These are phyloP conservation scores for Malassezia brasiliensis DNA, from an alignment of 1,284 basidiomycete genomes.

Conservation along the genomic window DNA sequence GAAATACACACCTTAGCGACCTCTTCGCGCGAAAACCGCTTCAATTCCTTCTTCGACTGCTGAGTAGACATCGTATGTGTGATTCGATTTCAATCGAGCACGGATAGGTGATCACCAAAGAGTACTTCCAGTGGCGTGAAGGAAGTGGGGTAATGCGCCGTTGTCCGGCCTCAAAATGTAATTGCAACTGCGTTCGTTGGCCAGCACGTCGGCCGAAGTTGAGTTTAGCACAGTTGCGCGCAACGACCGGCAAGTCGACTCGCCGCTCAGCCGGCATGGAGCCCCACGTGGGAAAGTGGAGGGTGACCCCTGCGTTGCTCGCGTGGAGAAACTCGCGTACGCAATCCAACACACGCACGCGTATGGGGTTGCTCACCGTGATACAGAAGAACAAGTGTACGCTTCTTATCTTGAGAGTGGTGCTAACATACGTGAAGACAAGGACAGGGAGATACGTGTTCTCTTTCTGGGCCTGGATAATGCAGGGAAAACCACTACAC, in stretches of 20 bases:
- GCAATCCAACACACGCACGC: neutral
- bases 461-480: slow-evolving; percentile 99
- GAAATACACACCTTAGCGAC: slow-evolving; percentile 15
- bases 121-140: neutral
- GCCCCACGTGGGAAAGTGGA: neutral
- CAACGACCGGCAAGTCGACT: neutral
- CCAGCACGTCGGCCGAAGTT: neutral
- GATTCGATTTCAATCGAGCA: neutral
- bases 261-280: neutral
- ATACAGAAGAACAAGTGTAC: slow-evolving; percentile 92
- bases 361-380: slow-evolving; percentile 76
- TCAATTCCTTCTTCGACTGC: slow-evolving; percentile 16
- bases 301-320: no score
- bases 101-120: neutral
- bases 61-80: neutral
- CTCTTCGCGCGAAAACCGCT: slow-evolving; percentile 17
- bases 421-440: slow-evolving; percentile 10
- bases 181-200: slow-evolving; percentile 1
- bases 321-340: no score
- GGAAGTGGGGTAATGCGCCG: neutral
- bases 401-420: slow-evolving; percentile 19
- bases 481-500: slow-evolving; percentile 94
- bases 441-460: slow-evolving; percentile 84
- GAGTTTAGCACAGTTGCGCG: neutral
- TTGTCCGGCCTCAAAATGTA: neutral